Percentiles rank a stretch among this genome's conserved stretches.
phyloP scores from a whole-genome alignment of 305 asterid genomes.

The Solanum hybrid region DNA sequence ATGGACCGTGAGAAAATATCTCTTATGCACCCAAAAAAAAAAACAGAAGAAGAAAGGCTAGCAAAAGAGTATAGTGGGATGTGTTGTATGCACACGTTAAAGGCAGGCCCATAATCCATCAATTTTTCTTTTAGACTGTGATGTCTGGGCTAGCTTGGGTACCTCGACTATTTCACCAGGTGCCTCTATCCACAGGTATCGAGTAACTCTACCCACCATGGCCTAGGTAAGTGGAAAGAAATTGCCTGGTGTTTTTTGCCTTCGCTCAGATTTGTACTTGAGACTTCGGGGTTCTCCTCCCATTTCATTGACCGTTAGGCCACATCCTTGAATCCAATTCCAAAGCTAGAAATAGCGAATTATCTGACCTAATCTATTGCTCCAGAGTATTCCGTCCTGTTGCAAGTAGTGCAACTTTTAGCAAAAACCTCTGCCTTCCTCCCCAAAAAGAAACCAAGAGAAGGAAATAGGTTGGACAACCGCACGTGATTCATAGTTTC shows the following conservation, averaged over 20 bases:
- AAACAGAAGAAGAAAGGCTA: not conserved
- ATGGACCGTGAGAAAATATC: not conserved
- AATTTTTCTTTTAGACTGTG: not conserved
- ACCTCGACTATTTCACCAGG: not conserved
- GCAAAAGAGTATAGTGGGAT: not conserved
- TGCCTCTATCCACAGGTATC: not conserved
- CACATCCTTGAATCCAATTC: not conserved
- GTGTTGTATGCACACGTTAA: not conserved
- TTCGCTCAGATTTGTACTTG: not conserved
- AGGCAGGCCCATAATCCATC: not conserved
- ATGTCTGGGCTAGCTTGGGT: not conserved
- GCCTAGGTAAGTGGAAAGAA: not conserved
- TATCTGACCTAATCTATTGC: not conserved
- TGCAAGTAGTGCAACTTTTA: not conserved
- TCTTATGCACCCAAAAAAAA: not conserved
- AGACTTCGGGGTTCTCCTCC: not conserved
- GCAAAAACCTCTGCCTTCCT: not conserved
- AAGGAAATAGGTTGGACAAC: not conserved
- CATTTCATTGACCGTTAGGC: not conserved
- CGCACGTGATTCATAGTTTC: not conserved
- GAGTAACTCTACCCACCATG: not conserved
- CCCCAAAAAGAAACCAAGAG: not conserved
- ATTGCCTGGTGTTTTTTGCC: not conserved
- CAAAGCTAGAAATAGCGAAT: not conserved
- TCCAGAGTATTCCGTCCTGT: not conserved